phyloP scores from a whole-genome alignment of 345 rosid species.

The Eucalyptus brandiana region DNA sequence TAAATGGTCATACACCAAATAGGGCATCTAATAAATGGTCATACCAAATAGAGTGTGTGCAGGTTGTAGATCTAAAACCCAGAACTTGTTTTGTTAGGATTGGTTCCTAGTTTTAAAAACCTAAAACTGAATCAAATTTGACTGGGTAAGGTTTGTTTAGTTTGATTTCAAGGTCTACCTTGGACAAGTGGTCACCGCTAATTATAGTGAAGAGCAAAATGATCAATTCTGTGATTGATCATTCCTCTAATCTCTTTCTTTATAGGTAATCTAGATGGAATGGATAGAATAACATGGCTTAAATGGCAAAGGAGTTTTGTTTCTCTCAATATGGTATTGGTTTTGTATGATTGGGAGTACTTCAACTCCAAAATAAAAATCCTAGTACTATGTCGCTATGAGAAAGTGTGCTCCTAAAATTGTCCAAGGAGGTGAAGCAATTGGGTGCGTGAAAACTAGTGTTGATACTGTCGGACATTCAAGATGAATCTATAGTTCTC shows the following conservation, averaged over 20 bases:
- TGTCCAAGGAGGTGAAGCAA: background rate
- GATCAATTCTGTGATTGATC: background rate
- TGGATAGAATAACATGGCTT: background rate
- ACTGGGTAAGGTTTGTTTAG: rapidly evolving
- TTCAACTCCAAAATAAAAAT: background rate
- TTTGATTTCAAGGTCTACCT: background rate
- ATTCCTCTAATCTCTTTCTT: background rate
- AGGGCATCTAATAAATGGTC: background rate
- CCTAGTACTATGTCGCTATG: rapidly evolving
- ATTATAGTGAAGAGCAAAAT: background rate
- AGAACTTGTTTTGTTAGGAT: no score
- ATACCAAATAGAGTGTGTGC: background rate
- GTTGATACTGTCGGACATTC: rapidly evolving
- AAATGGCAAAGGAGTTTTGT: background rate
- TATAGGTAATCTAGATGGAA: background rate
- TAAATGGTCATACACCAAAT: background rate
- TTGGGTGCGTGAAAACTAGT: rapidly evolving
- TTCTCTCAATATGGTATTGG: background rate
- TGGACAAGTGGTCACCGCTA: background rate
- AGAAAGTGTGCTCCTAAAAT: background rate
- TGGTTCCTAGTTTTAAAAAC: no score
- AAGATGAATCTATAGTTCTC: rapidly evolving
- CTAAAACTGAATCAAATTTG: no score
- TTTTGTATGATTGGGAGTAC: background rate
- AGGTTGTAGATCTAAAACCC: no score